Percentiles rank a stretch among this genome's conserved stretches.
phyloP scores from a whole-genome alignment of 257 asterid genomes.

The Jasminum sambac region DNA sequence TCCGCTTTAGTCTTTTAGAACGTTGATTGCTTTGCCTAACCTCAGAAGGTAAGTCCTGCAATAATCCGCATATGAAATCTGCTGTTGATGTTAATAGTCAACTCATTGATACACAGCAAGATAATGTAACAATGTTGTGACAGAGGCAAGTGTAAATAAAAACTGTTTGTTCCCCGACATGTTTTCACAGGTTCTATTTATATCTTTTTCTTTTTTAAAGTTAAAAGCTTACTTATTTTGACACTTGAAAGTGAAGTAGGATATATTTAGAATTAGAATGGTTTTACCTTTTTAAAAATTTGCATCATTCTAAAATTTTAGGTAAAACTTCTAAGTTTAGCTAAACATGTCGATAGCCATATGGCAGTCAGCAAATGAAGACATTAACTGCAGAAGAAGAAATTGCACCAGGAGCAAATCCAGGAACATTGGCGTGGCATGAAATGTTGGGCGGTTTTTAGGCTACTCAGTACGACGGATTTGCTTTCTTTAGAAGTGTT shows the following conservation, averaged over 20 bases:
- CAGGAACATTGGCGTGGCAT: not conserved
- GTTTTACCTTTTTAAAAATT: not conserved
- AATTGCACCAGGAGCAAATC: not conserved
- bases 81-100: not conserved
- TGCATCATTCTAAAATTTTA: not conserved
- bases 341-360: conserved; percentile 2
- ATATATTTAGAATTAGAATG: not conserved
- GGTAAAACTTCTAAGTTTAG: not conserved
- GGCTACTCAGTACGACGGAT: conserved; percentile 15
- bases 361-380: conserved; percentile 14
- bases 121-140: conserved; percentile 18
- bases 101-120: conserved; percentile 17
- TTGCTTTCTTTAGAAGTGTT: conserved; percentile 2
- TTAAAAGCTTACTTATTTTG: not conserved
- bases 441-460: not conserved
- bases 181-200: not conserved
- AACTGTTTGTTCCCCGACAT: not conserved
- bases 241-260: not conserved
- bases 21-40: conserved; percentile 27
- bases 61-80: conserved; percentile 20
- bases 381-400: conserved; percentile 2
- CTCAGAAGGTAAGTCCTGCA: conserved; percentile 34
- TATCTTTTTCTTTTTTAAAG: not conserved
- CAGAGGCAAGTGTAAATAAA: conserved; percentile 12
- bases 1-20: conserved; percentile 30